These are phyloP conservation scores for Pythium dissotocum DNA, from an alignment of 352 stramenopile genomes.

Conservation along the genomic window DNA sequence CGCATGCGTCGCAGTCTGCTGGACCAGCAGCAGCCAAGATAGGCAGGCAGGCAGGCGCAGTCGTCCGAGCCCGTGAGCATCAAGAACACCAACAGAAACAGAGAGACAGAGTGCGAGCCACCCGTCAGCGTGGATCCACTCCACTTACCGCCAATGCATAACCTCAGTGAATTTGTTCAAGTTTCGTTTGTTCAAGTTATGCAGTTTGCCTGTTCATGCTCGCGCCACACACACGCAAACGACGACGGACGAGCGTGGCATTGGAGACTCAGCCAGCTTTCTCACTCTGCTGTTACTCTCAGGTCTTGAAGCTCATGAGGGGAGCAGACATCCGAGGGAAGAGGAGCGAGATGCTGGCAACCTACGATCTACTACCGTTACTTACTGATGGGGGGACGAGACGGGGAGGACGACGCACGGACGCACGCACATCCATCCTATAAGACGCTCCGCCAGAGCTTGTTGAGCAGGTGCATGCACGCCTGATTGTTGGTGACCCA, in stretches of 20 bases:
- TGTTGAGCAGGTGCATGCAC: constrained; percentile 96
- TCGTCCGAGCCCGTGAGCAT: neutral
- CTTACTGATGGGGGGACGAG: neutral
- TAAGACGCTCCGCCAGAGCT: constrained; percentile 92
- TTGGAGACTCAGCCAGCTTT: neutral
- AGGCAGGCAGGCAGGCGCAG: constrained; percentile 16
- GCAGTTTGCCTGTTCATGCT: neutral
- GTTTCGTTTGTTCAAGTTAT: neutral
- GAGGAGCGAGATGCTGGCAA: neutral
- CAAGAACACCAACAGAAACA: neutral
- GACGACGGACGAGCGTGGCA: neutral
- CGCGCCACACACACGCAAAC: neutral
- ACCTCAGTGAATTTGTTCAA: neutral
- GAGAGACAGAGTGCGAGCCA: neutral
- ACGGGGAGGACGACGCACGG: neutral
- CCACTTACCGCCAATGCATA: too few species aligned
- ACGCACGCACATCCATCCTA: constrained; percentile 34
- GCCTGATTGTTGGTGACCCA: constrained; percentile 96
- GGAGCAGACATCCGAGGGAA: too few species aligned
- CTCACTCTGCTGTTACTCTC: neutral
- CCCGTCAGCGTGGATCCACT: neutral
- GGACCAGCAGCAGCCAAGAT: constrained; percentile 49
- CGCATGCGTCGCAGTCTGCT: constrained; percentile 69
- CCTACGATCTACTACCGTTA: neutral
- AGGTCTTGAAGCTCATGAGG: too few species aligned